Conservation (phyloP, 2,329 filamentous ascomycete species). For the Zymoseptoria crescenta region DNA sequence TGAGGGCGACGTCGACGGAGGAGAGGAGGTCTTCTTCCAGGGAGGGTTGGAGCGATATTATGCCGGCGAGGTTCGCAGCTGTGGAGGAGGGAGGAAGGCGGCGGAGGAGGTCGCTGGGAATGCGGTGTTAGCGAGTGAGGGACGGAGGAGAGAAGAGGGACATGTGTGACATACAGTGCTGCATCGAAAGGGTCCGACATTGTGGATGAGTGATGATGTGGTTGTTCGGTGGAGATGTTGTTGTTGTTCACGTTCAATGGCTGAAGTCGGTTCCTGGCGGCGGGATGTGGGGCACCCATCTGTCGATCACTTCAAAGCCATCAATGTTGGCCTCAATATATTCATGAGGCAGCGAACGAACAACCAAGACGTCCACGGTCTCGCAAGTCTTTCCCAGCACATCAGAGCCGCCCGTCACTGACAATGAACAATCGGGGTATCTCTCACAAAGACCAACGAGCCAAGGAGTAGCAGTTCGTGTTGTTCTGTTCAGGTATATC, state of each 20-base stretch:
- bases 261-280: background rate
- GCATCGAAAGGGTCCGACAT: constrained; percentile 60
- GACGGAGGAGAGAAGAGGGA: background rate
- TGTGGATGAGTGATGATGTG: background rate
- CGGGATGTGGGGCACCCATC: background rate
- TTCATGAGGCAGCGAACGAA: no score
- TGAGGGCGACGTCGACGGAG: constrained; percentile 91
- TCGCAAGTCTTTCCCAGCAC: no score
- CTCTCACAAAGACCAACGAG: no score
- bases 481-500: background rate
- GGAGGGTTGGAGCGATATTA: constrained; percentile 81
- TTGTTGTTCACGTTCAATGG: background rate
- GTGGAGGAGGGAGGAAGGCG: constrained; percentile 94
- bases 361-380: no score
- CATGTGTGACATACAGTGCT: constrained; percentile 53
- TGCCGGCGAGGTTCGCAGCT: constrained; percentile 74
- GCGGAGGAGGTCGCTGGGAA: constrained; percentile 82
- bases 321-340: no score
- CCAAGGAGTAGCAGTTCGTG: background rate
- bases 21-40: constrained; percentile 96
- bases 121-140: constrained; percentile 6
- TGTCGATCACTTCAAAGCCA: background rate
- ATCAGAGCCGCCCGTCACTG: background rate
- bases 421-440: no score
- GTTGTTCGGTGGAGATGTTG: background rate